Percentiles rank a stretch among this genome's conserved stretches.
Evolutionary conservation across 176 grass and related monocot genomes (phyloP).

Genomic region (Carex parvula): DNA sequence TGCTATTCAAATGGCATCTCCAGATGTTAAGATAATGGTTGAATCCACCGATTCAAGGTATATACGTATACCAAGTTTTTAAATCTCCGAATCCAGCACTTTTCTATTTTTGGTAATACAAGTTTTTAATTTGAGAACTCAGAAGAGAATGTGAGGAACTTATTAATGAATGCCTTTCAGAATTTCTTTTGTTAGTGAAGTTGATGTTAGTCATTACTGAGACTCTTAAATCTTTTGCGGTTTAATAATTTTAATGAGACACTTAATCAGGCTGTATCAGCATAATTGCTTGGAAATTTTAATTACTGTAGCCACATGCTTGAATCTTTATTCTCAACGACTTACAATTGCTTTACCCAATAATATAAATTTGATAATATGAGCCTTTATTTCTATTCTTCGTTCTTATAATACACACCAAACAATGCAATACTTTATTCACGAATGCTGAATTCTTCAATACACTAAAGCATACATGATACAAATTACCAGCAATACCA

Average conservation of each 20-base stretch:
- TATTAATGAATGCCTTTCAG: no score
- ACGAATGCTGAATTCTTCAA: no score
- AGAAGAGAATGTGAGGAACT: no score
- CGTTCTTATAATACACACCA: neutral
- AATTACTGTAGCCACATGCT: neutral
- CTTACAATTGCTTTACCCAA: neutral
- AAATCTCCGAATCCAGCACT: neutral
- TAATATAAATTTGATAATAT: neutral
- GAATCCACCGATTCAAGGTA: neutral
- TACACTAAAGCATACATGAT: neutral
- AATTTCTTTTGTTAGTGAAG: no score
- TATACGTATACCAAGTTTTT: neutral
- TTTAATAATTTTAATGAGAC: neutral
- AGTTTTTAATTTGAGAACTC: no score
- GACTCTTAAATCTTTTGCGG: no score
- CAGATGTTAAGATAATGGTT: neutral
- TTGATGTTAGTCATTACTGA: no score
- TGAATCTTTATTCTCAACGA: no score
- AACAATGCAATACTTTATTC: constrained; percentile 7
- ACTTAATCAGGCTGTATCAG: neutral
- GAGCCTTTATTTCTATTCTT: no score
- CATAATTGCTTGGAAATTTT: neutral
- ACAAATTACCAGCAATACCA: neutral
- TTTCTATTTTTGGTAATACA: neutral
- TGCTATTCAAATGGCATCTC: neutral